Evolutionary conservation across 441 rosid species (phyloP).

Genomic region (Adansonia gregorii): DNA sequence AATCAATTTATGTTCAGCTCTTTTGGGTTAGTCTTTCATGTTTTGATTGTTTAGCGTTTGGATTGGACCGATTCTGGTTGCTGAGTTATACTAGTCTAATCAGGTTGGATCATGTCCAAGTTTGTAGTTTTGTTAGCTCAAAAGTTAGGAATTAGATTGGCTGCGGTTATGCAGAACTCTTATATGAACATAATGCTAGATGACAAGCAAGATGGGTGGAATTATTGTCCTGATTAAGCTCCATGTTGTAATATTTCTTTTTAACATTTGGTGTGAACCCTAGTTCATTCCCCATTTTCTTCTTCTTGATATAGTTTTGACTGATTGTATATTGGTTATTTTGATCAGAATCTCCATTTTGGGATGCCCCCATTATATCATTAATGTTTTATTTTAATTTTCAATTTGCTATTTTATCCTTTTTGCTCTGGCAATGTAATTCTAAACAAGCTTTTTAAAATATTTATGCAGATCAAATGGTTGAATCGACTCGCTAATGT

Average conservation of each 20-base stretch:
- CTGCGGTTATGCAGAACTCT: background rate
- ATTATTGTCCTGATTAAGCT: background rate
- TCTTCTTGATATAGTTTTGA: background rate
- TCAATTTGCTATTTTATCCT: background rate
- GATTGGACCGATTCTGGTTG: background rate
- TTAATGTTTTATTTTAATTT: background rate
- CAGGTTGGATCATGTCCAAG: too few species aligned
- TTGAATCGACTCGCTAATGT: slow-evolving; percentile 88
- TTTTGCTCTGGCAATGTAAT: slow-evolving; percentile 5
- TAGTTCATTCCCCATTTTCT: background rate
- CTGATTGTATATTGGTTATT: background rate
- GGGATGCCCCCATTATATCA: background rate
- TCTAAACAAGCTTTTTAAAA: background rate
- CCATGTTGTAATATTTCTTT: background rate
- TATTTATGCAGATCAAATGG: slow-evolving; percentile 67
- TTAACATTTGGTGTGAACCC: background rate
- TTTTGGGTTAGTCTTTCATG: background rate
- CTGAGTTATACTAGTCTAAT: too few species aligned
- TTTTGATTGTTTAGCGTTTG: background rate
- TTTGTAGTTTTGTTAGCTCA: too few species aligned
- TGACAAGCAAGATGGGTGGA: background rate
- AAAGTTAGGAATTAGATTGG: background rate
- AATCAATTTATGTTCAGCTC: background rate
- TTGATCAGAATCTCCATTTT: background rate
- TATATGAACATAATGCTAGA: slow-evolving; percentile 1